phyloP scores from a whole-genome alignment of 495 filamentous ascomycete species.

The Tetracladium marchalianum region DNA sequence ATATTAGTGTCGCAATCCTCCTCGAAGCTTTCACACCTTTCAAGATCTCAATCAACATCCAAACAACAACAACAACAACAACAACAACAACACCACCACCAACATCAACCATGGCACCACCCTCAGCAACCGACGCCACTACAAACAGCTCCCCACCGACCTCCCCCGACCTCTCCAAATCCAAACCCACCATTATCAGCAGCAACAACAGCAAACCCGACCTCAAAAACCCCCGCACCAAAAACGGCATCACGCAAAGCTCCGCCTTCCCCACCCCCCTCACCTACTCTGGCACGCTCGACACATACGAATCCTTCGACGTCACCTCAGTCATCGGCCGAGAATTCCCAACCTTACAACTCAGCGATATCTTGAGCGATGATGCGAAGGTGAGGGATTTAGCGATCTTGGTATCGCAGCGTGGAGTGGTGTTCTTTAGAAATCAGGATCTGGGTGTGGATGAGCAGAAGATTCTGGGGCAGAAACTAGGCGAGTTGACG shows the following conservation, averaged over 20 bases:
- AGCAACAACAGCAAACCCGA: constrained; percentile 44
- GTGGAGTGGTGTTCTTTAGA: constrained; percentile 74
- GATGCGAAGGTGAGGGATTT: constrained; percentile 55
- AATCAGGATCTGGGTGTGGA: constrained; percentile 42
- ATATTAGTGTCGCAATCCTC: too few species aligned
- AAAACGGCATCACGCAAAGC: constrained; percentile 1
- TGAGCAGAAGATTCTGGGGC: constrained; percentile 52
- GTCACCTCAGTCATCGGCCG: constrained; percentile 57
- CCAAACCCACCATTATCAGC: constrained; percentile 24
- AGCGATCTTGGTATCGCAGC: constrained; percentile 60
- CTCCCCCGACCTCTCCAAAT: too few species aligned
- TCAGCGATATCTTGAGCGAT: constrained; percentile 48
- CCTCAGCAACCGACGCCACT: too few species aligned
- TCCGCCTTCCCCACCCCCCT: constrained; percentile 1
- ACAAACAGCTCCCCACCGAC: too few species aligned
- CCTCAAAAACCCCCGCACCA: not conserved
- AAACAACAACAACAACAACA: too few species aligned
- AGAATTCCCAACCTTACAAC: constrained; percentile 47
- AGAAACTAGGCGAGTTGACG: constrained; percentile 52
- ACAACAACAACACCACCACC: too few species aligned
- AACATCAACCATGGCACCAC: too few species aligned
- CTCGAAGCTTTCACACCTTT: too few species aligned
- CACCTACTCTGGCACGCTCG: constrained; percentile 32
- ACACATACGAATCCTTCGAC: constrained; percentile 48
- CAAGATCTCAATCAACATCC: too few species aligned